Percentiles rank a stretch among this genome's conserved stretches.
Conservation (phyloP, 2,329 filamentous ascomycete species). For the Trichoderma arundinaceum region DNA sequence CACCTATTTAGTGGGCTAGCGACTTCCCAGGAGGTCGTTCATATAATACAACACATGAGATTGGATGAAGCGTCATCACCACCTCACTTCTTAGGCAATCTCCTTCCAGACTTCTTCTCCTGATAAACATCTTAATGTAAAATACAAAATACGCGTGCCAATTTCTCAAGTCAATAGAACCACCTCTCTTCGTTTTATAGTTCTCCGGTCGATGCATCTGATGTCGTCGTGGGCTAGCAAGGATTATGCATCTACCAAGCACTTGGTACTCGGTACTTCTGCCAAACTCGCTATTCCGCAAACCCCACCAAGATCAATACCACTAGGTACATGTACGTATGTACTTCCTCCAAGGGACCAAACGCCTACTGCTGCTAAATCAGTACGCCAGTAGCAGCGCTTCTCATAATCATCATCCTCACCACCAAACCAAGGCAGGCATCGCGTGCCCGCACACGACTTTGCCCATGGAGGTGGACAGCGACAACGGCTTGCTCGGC, state of each 20-base stretch:
- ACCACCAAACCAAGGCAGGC: slow-evolving; percentile 4
- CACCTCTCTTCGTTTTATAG: too few species aligned
- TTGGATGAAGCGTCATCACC: too few species aligned
- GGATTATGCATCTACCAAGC: slow-evolving; percentile 38
- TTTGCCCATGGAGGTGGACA: slow-evolving; percentile 59
- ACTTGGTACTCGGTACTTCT: not conserved
- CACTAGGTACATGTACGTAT: not conserved
- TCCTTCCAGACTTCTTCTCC: too few species aligned
- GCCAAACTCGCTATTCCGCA: slow-evolving; percentile 39
- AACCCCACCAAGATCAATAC: slow-evolving; percentile 36
- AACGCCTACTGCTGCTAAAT: not conserved
- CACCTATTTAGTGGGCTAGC: too few species aligned
- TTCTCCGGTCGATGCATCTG: too few species aligned
- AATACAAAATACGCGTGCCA: too few species aligned
- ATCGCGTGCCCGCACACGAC: slow-evolving; percentile 21
- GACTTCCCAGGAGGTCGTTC: too few species aligned
- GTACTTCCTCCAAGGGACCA: not conserved
- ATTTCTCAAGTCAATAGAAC: too few species aligned
- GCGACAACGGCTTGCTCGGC: slow-evolving; percentile 48
- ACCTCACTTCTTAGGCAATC: too few species aligned
- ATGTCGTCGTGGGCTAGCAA: too few species aligned
- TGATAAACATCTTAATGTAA: too few species aligned
- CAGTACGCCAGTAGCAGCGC: not conserved
- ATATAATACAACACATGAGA: too few species aligned
- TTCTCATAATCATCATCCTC: not conserved